Conservation (phyloP, 1,139 yeast genomes). For the Blastobotrys buckinghamii region DNA sequence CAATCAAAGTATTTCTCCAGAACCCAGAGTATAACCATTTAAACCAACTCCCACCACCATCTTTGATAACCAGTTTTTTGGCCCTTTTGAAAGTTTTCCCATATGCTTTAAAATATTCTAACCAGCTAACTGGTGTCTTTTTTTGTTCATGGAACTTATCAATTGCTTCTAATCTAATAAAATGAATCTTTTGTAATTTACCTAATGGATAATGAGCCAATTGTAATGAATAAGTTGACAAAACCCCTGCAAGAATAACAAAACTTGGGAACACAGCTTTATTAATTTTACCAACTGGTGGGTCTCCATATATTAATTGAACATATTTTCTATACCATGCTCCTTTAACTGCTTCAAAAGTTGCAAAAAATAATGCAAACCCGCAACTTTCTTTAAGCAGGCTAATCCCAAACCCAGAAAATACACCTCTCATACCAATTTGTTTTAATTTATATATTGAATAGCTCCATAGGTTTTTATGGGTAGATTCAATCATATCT, state of each 20-base stretch:
- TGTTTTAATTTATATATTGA: slow-evolving; percentile 62
- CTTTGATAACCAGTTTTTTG: slow-evolving; percentile 46
- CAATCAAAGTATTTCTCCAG: slow-evolving; percentile 60
- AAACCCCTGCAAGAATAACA: slow-evolving; percentile 79
- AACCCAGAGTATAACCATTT: slow-evolving; percentile 77
- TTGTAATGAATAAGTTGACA: slow-evolving; percentile 74
- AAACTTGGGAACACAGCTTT: slow-evolving; percentile 58
- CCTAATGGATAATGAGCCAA: slow-evolving; percentile 78
- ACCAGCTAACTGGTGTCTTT: slow-evolving; percentile 7
- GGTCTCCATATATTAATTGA: slow-evolving; percentile 16
- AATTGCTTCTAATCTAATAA: slow-evolving; percentile 70
- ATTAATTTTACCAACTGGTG: not conserved
- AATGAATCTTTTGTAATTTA: slow-evolving; percentile 73
- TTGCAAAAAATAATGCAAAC: slow-evolving; percentile 78
- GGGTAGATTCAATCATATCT: slow-evolving; percentile 59
- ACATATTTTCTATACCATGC: slow-evolving; percentile 25
- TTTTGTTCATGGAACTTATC: slow-evolving; percentile 41
- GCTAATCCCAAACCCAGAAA: slow-evolving; percentile 80
- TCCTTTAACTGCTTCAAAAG: slow-evolving; percentile 74
- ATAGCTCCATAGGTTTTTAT: slow-evolving; percentile 71
- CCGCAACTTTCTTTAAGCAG: slow-evolving; percentile 76
- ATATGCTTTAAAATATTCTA: slow-evolving; percentile 52
- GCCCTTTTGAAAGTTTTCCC: slow-evolving; percentile 64
- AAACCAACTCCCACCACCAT: slow-evolving; percentile 49
- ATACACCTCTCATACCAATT: slow-evolving; percentile 77